phyloP scores from a whole-genome alignment of 106 monocot species.

The Allium fistulosum region DNA sequence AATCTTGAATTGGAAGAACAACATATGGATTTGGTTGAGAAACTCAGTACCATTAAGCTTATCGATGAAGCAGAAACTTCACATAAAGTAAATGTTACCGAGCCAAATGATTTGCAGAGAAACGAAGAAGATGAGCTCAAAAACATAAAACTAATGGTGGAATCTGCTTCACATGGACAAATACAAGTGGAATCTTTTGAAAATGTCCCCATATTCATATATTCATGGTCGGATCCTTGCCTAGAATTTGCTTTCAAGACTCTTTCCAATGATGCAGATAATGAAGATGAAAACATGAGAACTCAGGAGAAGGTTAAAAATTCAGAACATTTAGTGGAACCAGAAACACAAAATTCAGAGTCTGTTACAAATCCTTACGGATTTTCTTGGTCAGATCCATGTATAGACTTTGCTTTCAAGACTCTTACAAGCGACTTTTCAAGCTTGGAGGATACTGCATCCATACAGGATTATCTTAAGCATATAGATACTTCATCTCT shows the following conservation, averaged over 20 bases:
- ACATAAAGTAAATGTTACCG: too few species aligned
- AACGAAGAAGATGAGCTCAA: background rate
- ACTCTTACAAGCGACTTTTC: slow-evolving; percentile 62
- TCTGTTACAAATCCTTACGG: slow-evolving; percentile 15
- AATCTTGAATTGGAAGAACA: too few species aligned
- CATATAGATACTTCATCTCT: slow-evolving; percentile 11
- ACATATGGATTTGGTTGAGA: too few species aligned
- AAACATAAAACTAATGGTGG: background rate
- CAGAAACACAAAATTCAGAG: background rate
- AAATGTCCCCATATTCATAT: slow-evolving; percentile 12
- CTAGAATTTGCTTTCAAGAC: slow-evolving; percentile 74
- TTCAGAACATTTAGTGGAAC: background rate
- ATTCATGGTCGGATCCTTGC: slow-evolving; percentile 65
- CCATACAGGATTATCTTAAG: slow-evolving; percentile 18
- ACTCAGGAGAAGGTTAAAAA: background rate
- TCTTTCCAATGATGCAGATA: slow-evolving; percentile 31
- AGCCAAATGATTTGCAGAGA: background rate
- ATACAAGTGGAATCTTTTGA: too few species aligned
- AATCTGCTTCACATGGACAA: too few species aligned
- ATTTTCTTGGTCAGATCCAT: slow-evolving; percentile 61
- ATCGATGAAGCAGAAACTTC: too few species aligned
- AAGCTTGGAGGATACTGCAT: slow-evolving; percentile 17
- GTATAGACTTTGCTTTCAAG: slow-evolving; percentile 70
- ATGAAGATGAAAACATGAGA: too few species aligned
- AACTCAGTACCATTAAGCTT: too few species aligned